Evolutionary conservation across 1,139 yeast genomes (phyloP).

Genomic region (Ogataea hybrid): DNA sequence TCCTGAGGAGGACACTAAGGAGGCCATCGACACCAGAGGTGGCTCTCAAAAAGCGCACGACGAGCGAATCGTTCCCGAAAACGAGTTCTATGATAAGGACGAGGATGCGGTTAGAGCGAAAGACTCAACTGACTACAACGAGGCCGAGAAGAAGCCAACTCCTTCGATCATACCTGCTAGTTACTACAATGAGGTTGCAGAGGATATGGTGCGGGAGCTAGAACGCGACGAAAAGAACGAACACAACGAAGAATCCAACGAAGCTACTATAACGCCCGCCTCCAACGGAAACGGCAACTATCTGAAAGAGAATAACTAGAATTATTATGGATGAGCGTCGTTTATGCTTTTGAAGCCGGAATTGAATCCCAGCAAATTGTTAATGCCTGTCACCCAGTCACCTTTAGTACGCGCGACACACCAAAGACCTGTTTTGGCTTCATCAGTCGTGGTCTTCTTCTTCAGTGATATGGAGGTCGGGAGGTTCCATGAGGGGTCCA

Average conservation of each 20-base stretch:
- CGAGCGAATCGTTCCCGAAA: conserved; percentile 60
- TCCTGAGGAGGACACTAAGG: conserved; percentile 66
- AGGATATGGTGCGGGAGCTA: conserved; percentile 26
- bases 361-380: conserved; percentile 85
- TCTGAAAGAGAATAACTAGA: conserved; percentile 1
- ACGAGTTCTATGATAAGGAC: conserved; percentile 66
- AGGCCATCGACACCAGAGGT: conserved; percentile 84
- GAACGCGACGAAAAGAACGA: conserved; percentile 19
- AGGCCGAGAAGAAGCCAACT: conserved; percentile 8
- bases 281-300: not conserved
- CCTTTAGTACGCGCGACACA: conserved; percentile 79
- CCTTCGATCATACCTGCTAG: conserved; percentile 20
- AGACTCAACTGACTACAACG: conserved; percentile 21
- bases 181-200: conserved; percentile 24
- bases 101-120: conserved; percentile 41
- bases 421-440: conserved; percentile 65
- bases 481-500: conserved; percentile 43
- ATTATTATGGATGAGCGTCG: conserved; percentile 4
- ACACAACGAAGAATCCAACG: not conserved
- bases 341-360: conserved; percentile 58
- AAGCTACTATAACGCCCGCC: not conserved
- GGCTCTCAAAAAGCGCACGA: conserved; percentile 88
- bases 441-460: conserved; percentile 8
- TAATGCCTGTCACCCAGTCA: conserved; percentile 90
- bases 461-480: conserved; percentile 28